These are phyloP conservation scores for Alternaria solani DNA, from an alignment of 2,329 filamentous ascomycete genomes.

Conservation along the genomic window DNA sequence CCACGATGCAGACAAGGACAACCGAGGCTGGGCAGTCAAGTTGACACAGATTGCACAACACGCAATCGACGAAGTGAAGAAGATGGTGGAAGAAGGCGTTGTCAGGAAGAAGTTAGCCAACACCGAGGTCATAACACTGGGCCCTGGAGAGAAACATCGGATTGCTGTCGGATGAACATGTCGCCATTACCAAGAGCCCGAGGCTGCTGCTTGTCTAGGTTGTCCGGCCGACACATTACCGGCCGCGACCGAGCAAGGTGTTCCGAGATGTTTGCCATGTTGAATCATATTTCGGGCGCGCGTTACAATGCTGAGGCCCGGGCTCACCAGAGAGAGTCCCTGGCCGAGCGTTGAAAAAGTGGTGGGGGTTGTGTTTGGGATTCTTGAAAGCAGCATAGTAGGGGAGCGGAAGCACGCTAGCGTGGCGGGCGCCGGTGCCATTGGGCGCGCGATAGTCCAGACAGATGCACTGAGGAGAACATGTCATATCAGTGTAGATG, in stretches of 20 bases:
- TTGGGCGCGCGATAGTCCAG: background rate
- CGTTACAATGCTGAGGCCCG: background rate
- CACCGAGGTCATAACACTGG: conserved; percentile 32
- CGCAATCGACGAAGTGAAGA: conserved; percentile 40
- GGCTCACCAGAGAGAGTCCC: background rate
- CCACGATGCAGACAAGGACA: conserved; percentile 68
- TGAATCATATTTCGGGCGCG: background rate
- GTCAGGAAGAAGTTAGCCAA: conserved; percentile 17
- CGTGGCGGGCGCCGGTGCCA: background rate
- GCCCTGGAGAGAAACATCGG: conserved; percentile 31
- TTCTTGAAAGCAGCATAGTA: background rate
- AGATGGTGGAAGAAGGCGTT: conserved; percentile 33
- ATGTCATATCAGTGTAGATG: background rate
- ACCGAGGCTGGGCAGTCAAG: conserved; percentile 61
- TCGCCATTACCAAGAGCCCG: background rate
- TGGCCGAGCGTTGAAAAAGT: background rate
- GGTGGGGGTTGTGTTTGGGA: background rate
- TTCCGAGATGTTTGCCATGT: background rate
- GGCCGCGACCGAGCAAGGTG: background rate
- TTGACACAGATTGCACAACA: conserved; percentile 58
- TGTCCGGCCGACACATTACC: background rate
- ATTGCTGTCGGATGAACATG: conserved; percentile 27
- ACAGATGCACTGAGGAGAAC: background rate
- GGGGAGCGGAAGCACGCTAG: background rate
- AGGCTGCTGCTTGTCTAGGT: background rate